Base-by-base conservation (phyloP, 2,329 filamentous ascomycete species). In the Calonectria pauciramosa region DNA sequence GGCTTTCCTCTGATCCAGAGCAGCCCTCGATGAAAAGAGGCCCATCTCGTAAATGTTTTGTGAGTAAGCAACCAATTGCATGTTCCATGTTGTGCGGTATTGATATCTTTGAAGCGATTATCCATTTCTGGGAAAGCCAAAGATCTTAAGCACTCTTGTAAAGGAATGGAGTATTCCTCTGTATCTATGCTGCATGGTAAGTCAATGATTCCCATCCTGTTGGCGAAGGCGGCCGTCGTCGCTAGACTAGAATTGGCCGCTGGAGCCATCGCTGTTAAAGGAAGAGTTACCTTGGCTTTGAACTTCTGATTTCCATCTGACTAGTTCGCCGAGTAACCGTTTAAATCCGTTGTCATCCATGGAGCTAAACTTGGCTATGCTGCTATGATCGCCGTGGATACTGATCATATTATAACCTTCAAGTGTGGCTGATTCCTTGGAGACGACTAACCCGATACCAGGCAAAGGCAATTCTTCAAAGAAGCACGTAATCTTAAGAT, bases 391-490 rank as follows among this genome's bases (percentile, higher is more conserved):
- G 18, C 78, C 79, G 32, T 82, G 81, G 44, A 86, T 83, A n/a
- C 56, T 78, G 26, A 82, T 71, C 1, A 77, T n/a, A 36, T 70
- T 78, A 60, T 83, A 82, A 11, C 81, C 81, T 36, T 80, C 80
- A 11, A 85, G 30, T 4, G 74, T 82, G 1, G 83, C 83, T 1
- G 83, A 86, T 3, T 81, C 74, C 51, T 81, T 83, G 1, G 81
- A 75, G 9, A 84, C 80, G 9, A 84, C 77, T 51, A 65, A 70
- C 10, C 80, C 80, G 41, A 80, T 34, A 3, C 16, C 64, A 20
- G 75, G 66, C 28, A 83, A n/a, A 11, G 82, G 81, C 14, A 85
- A 74, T 71, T 85, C 83, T 77, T 86, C 83, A 44, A 80, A 84
- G 75, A 86, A 86, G 73, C 84, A 84, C 14, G 79, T 80, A 20